Base-by-base conservation (phyloP, 176 grass and related monocot species). In the Eleusine coracana region DNA sequence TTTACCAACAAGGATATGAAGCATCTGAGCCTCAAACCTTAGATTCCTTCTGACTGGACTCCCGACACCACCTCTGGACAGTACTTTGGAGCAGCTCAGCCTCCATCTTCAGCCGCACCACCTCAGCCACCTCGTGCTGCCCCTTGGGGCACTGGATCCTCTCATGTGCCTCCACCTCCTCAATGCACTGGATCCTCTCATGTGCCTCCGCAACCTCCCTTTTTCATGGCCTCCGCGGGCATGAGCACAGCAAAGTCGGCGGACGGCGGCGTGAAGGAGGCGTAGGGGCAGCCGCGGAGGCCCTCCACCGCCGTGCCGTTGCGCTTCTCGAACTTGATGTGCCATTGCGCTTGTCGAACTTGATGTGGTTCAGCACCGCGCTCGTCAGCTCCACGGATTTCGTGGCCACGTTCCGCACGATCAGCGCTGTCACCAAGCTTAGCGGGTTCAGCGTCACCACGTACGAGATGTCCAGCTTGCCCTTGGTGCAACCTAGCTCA, bases 401-500 rank as follows among this genome's bases (percentile, higher is more conserved):
- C 7, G 44, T 44, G 38, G 92, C 91, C n/a, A 56, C 89, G 66
- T 98, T 98, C 65, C 89, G 88, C 5, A 95, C 90, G 70, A 98
- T 85, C 76, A 98, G 85, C 78, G 96, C 92, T 9, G 92, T 92
- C 66, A 92, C 96, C 87, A 93, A 89, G 91, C 96, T 98, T 49
- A 92, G 67, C 10, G 75, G 80, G 64, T 90, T 95, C 70, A 98
- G 92, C 21, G 96, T 93, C 44, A 98, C 87, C 49, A 95, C 93
- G 82, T 93, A 98, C 28, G 96, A 88, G 48, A 98, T 65, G 37
- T 95, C 92, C 64, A 95, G 87, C 44, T 87, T 85, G n/a, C 68
- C 76, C 77, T 89, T 91, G 2, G 58, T 89, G 92, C 96, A 91
- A 49, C 89, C 92, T 68, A 98, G 84, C 87, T 98, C 96, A 28